Percentiles rank a stretch among this genome's conserved stretches.
phyloP scores from a whole-genome alignment of 306 rosid genomes.

The Pterocarpus macrocarpus region DNA sequence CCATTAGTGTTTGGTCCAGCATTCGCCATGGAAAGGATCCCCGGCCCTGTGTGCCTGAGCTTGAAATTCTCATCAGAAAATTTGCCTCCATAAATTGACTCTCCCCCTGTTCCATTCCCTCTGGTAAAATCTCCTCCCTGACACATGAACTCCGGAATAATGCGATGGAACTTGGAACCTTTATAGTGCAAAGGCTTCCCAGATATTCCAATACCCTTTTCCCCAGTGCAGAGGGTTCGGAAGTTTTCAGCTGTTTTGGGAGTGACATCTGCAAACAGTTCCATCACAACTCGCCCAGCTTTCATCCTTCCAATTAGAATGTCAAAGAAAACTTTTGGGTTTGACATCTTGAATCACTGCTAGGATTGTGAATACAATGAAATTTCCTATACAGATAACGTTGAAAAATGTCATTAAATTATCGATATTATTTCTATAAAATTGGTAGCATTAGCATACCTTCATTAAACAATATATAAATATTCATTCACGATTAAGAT shows the following conservation, averaged over 20 bases:
- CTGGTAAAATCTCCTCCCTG: slow-evolving; percentile 78
- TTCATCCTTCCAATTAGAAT: slow-evolving; percentile 68
- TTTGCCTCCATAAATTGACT: slow-evolving; percentile 78
- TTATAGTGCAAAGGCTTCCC: slow-evolving; percentile 69
- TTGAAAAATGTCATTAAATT: not conserved
- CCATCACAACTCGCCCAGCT: slow-evolving; percentile 72
- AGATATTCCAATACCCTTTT: slow-evolving; percentile 60
- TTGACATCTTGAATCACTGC: slow-evolving; percentile 51
- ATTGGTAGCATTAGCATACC: no score
- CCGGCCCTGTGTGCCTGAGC: slow-evolving; percentile 79
- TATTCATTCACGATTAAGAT: not conserved
- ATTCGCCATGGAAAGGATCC: slow-evolving; percentile 91
- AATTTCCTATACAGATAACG: not conserved
- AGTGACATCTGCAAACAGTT: slow-evolving; percentile 65
- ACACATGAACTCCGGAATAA: slow-evolving; percentile 73
- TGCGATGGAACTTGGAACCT: slow-evolving; percentile 69
- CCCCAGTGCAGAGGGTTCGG: slow-evolving; percentile 76
- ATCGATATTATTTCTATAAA: no score
- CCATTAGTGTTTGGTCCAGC: slow-evolving; percentile 80
- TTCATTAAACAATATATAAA: not conserved
- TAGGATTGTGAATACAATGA: not conserved
- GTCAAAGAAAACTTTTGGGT: slow-evolving; percentile 75
- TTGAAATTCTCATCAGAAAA: slow-evolving; percentile 83
- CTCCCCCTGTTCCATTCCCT: slow-evolving; percentile 86
- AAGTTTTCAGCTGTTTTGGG: slow-evolving; percentile 81